Base-by-base conservation (phyloP, 2,329 filamentous ascomycete genomes). In the Ophioceras dolichostomum region DNA sequence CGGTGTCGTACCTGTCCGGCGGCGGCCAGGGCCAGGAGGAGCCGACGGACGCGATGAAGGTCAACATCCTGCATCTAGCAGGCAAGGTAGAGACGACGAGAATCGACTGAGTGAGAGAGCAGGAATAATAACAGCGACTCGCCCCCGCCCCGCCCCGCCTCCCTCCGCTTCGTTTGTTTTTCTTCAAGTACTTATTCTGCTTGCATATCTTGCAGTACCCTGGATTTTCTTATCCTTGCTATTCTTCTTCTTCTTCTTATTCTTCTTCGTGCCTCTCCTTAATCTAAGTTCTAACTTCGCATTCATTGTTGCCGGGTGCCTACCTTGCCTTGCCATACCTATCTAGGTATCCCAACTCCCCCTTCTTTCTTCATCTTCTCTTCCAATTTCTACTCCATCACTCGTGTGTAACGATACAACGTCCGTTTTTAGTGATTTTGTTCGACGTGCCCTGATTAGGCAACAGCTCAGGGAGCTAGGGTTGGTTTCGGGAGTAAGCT, bases 61-160 rank as follows among this genome's bases (percentile, higher is more conserved):
- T 67, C 41, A 76, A 77, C 43, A 69, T 77, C 32, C 36, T 61
- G 37, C 68, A 75, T 45, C 53, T 78, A 4, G 73, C 68, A 4
- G 73, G 73, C 2, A 65, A 57, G 22, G 22, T 26, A 12, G 22
- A 12, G 22, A 7, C 22, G 22, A 26, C n/a, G n/a, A n/a, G n/a
- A n/a, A n/a, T n/a, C n/a, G n/a, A n/a, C n/a, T n/a, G n/a, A n/a
- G n/a, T n/a, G n/a, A n/a, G n/a, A n/a, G n/a, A n/a, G n/a, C n/a
- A n/a, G n/a, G n/a, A n/a, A n/a, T 26, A 12, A 26, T 26, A 8
- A 7, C 22, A 26, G 22, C 7, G 12, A 26, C 22, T 26, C 8
- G 22, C 22, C 22, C 8, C 22, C 22, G 12, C 22, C 22, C 8
- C 22, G 8, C 7, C 22, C 22, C 12, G 8, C 12, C 22, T 26